Conservation (phyloP, 768 basidiomycete species). For the Suillus sp. region DNA sequence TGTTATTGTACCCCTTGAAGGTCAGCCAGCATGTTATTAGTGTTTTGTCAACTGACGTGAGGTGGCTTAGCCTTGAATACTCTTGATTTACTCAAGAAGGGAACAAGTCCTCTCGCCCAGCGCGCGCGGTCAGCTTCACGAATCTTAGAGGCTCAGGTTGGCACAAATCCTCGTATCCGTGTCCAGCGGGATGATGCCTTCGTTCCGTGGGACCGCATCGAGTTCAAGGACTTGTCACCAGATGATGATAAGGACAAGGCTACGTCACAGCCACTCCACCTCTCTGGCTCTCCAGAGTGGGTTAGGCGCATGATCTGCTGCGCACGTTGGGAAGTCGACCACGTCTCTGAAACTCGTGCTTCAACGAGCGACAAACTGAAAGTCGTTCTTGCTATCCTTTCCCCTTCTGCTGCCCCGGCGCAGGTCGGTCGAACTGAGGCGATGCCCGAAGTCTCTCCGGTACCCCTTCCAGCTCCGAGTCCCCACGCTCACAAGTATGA, state of each 20-base stretch:
- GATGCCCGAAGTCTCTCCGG: constrained; percentile 46
- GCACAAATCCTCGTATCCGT: constrained; percentile 76
- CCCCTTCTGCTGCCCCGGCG: constrained; percentile 31
- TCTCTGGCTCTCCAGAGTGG: constrained; percentile 72
- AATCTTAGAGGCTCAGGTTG: constrained; percentile 85
- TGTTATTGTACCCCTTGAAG: constrained; percentile 86
- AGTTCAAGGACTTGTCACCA: constrained; percentile 43
- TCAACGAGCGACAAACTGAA: constrained; percentile 37
- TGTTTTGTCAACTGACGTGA: constrained; percentile 15
- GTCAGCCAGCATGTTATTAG: constrained; percentile 42
- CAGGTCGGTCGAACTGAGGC: constrained; percentile 31
- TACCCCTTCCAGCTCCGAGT: constrained; percentile 66
- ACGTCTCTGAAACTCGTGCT: constrained; percentile 41
- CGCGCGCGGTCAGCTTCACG: constrained; percentile 87
- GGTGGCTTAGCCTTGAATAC: constrained; percentile 75
- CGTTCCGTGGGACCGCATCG: constrained; percentile 77
- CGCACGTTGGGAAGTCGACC: constrained; percentile 71
- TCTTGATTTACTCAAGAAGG: constrained; percentile 91
- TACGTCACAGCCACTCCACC: constrained; percentile 25
- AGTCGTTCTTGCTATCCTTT: constrained; percentile 63
- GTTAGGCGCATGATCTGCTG: constrained; percentile 83
- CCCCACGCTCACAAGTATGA: constrained; percentile 60
- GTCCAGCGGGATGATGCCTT: constrained; percentile 85
- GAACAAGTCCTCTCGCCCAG: constrained; percentile 73
- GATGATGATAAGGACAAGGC: constrained; percentile 30